Evolutionary conservation across 23 red algal species (phyloP).

Genomic region (Pyropia yezoensis): DNA sequence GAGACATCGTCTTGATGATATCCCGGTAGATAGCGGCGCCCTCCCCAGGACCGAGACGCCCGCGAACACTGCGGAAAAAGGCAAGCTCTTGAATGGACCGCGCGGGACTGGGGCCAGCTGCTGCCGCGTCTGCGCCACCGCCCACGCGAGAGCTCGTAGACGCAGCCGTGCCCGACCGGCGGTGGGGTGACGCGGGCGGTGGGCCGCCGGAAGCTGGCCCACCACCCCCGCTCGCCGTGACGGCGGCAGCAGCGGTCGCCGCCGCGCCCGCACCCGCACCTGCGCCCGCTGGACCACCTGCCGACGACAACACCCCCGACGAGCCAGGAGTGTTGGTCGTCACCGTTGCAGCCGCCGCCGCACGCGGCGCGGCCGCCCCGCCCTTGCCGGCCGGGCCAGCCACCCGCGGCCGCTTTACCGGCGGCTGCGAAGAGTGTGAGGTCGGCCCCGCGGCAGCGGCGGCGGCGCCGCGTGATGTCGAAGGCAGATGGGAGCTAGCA

Average conservation of each 20-base stretch:
- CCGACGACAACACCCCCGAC: no score
- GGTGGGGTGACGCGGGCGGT: conserved; percentile 11
- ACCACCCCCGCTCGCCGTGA: no score
- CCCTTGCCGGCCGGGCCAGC: no score
- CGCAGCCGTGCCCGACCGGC: not conserved
- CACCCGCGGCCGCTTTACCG: no score
- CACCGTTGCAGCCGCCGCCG: no score
- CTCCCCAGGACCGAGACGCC: conserved; percentile 54
- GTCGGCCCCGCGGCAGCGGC: no score
- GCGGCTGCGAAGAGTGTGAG: no score
- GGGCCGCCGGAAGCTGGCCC: not conserved
- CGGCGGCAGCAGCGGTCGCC: no score
- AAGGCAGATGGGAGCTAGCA: not conserved
- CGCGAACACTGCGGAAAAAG: conserved; percentile 81
- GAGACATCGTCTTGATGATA: conserved; percentile 89
- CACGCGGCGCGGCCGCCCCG: no score
- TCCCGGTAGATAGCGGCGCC: conserved; percentile 56
- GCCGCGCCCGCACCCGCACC: no score
- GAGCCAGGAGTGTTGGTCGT: no score
- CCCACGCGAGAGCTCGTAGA: conserved; percentile 2
- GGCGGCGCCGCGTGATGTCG: not conserved
- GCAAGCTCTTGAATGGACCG: conserved; percentile 24
- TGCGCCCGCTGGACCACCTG: no score
- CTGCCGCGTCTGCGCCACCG: conserved; percentile 4
- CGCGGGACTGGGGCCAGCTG: not conserved